Percentiles rank a stretch among this genome's conserved stretches.
These are phyloP conservation scores for Pyrenula aspistea DNA, from an alignment of 495 filamentous ascomycete species.

Conservation along the genomic window DNA sequence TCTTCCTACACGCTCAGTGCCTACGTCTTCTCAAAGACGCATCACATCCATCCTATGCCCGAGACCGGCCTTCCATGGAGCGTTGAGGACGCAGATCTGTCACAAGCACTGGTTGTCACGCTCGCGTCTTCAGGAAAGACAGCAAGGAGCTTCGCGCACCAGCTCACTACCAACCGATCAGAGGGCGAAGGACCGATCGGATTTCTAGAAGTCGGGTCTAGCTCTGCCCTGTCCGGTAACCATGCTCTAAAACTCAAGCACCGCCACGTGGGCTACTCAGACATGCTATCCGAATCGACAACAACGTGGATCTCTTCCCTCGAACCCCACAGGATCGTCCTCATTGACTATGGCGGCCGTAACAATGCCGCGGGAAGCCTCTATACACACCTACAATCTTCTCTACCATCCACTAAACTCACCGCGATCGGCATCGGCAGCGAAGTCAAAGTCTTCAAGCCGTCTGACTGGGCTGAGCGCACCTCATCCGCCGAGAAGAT, in stretches of 20 bases:
- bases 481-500: constrained; percentile 4
- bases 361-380: constrained; percentile 22
- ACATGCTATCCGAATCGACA: constrained; percentile 3
- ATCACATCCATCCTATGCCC: constrained; percentile 25
- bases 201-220: constrained; percentile 17
- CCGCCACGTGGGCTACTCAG: constrained; percentile 13
- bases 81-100: constrained; percentile 31
- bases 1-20: constrained; percentile 34
- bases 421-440: constrained; percentile 28
- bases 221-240: constrained; percentile 17
- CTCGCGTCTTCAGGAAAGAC: constrained; percentile 39
- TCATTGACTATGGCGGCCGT: constrained; percentile 41
- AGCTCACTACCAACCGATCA: constrained; percentile 11
- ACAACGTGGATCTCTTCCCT: constrained; percentile 9
- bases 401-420: constrained; percentile 5
- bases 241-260: constrained; percentile 7
- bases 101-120: constrained; percentile 21
- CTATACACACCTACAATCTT: constrained; percentile 13
- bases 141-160: constrained; percentile 27
- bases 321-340: constrained; percentile 25
- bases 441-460: constrained; percentile 22
- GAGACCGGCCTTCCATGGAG: constrained; percentile 19
- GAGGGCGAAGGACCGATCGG: constrained; percentile 10
- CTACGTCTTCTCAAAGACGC: constrained; percentile 28
- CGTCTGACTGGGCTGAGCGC: constrained; percentile 9